phyloP scores from a whole-genome alignment of 108 stramenopile genomes.

The Stephanodiscus triporus region DNA sequence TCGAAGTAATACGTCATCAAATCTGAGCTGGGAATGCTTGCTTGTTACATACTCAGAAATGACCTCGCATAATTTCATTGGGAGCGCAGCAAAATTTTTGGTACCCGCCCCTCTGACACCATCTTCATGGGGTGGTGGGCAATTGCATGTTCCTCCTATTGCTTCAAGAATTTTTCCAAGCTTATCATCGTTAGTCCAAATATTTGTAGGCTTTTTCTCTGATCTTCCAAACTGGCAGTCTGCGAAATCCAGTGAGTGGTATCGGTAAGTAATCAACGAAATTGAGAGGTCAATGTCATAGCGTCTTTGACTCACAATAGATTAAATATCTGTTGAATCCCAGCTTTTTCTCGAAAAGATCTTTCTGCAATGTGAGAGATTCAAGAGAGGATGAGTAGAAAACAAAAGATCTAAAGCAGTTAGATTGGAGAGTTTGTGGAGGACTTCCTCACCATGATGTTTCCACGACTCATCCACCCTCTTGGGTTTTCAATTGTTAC shows the following conservation, averaged over 20 bases:
- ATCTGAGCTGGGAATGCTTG: slow-evolving; percentile 29
- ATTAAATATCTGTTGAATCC: slow-evolving; percentile 19
- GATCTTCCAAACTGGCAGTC: slow-evolving; percentile 41
- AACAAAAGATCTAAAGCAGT: neutral
- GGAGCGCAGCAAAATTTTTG: slow-evolving; percentile 37
- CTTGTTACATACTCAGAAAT: slow-evolving; percentile 29
- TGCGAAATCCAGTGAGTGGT: neutral
- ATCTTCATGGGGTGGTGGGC: slow-evolving; percentile 27
- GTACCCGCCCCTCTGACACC: slow-evolving; percentile 10
- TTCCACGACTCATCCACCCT: slow-evolving; percentile 35
- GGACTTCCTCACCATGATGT: slow-evolving; percentile 25
- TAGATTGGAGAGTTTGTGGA: neutral
- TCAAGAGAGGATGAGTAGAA: neutral
- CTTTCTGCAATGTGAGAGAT: neutral
- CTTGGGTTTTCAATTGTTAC: slow-evolving; percentile 35
- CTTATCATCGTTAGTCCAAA: slow-evolving; percentile 33
- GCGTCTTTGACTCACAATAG: neutral
- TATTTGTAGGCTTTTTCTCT: slow-evolving; percentile 39
- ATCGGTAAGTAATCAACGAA: neutral
- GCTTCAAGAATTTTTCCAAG: slow-evolving; percentile 22
- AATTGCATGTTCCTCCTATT: slow-evolving; percentile 32
- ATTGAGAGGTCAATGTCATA: neutral
- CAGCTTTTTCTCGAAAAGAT: slow-evolving; percentile 20
- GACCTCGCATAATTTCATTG: slow-evolving; percentile 30
- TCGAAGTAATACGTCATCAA: slow-evolving; percentile 9